Percentiles rank a stretch among this genome's conserved stretches.
phyloP scores from a whole-genome alignment of 768 basidiomycete genomes.

The Boletellus sp. region DNA sequence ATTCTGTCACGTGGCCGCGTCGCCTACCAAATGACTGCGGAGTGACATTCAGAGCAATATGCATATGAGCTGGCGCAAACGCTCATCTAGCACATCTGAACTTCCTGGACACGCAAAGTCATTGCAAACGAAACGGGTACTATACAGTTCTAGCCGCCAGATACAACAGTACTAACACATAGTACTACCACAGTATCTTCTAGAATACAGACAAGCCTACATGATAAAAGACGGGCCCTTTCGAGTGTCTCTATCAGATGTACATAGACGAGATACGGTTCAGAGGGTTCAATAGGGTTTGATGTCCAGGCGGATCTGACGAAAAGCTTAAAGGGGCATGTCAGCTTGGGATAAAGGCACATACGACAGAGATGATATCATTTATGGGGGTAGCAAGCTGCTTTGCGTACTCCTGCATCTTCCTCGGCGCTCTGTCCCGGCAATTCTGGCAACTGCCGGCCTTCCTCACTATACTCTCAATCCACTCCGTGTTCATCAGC shows the following conservation, averaged over 20 bases:
- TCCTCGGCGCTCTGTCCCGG: slow-evolving; percentile 29
- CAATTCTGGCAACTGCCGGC: slow-evolving; percentile 30
- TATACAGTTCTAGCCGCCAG: neutral
- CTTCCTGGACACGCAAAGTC: too few relatives aligned
- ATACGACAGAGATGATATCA: slow-evolving; percentile 28
- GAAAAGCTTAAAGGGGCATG: neutral
- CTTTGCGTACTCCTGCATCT: slow-evolving; percentile 28
- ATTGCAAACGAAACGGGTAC: neutral
- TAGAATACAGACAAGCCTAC: slow-evolving; percentile 7
- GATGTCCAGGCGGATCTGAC: slow-evolving; percentile 26
- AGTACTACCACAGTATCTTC: neutral
- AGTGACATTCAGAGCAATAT: too few relatives aligned
- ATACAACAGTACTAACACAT: neutral
- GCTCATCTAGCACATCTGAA: too few relatives aligned
- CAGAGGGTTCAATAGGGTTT: slow-evolving; percentile 26
- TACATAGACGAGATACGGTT: slow-evolving; percentile 4
- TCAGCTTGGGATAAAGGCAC: neutral
- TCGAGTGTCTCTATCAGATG: neutral
- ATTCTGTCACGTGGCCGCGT: slow-evolving; percentile 25
- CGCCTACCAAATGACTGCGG: too few relatives aligned
- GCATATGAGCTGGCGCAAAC: too few relatives aligned
- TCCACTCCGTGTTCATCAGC: slow-evolving; percentile 28
- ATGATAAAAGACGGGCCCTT: slow-evolving; percentile 1
- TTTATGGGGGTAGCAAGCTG: slow-evolving; percentile 27
- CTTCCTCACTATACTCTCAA: slow-evolving; percentile 28